phyloP scores from a whole-genome alignment of 192 early-diverging fungal genomes.

The Umbelopsis sp. region DNA sequence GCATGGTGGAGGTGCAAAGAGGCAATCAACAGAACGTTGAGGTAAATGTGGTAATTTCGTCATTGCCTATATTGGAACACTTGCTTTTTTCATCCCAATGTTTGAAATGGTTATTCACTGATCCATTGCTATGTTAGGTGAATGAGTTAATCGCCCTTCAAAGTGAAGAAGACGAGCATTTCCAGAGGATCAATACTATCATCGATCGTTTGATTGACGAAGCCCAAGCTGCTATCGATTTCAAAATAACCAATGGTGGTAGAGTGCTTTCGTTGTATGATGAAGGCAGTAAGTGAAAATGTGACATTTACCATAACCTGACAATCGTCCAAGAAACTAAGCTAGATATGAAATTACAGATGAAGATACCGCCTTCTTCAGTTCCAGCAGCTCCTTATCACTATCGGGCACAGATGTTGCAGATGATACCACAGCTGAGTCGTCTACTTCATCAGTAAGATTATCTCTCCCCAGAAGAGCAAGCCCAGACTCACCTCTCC shows the following conservation, averaged over 20 bases:
- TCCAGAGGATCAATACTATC: conserved; percentile 25
- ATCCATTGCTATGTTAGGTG: neutral
- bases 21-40: neutral
- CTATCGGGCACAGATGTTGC: neutral
- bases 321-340: no score
- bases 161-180: conserved; percentile 35
- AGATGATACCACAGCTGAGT: neutral
- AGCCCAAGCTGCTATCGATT: conserved; percentile 31
- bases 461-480: neutral
- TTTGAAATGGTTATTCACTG: neutral
- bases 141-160: conserved; percentile 16
- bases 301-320: neutral
- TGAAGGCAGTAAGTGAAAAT: neutral
- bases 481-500: neutral
- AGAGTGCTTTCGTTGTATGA: conserved; percentile 32
- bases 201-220: conserved; percentile 35
- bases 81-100: neutral
- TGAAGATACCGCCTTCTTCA: neutral
- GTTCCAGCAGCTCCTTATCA: neutral
- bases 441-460: neutral
- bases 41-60: neutral
- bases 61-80: neutral
- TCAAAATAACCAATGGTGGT: conserved; percentile 29
- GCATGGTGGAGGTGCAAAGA: neutral
- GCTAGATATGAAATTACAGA: neutral